Conservation (phyloP, 1,284 basidiomycete species). For the Cryptococcus depauperatus region DNA sequence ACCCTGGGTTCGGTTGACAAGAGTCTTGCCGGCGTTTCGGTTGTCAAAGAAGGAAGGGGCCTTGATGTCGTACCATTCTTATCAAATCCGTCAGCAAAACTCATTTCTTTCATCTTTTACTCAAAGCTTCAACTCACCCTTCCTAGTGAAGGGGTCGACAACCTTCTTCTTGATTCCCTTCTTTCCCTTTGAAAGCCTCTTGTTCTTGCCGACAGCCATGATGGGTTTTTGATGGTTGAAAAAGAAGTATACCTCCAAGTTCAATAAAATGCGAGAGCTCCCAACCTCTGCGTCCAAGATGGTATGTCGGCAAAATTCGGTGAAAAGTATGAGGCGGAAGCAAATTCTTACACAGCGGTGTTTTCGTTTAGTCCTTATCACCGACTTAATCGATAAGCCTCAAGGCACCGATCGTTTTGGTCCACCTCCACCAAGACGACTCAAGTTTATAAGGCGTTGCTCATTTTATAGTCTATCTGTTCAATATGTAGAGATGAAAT, state of each 20-base stretch:
- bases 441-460: no score
- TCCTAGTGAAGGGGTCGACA: slow-evolving; percentile 99
- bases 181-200: slow-evolving; percentile 98
- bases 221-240: slow-evolving; percentile 3
- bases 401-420: no score
- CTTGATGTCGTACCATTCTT: slow-evolving; percentile 99
- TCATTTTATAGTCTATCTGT: no score
- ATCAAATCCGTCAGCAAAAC: slow-evolving; percentile 6
- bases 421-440: no score
- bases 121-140: slow-evolving; percentile 53
- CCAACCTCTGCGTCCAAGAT: no score
- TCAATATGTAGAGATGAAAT: no score
- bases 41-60: slow-evolving; percentile 97
- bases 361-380: no score
- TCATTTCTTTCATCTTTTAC: background rate
- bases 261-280: no score
- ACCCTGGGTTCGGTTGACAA: slow-evolving; percentile 97
- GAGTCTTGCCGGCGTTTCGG: slow-evolving; percentile 95
- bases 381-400: no score
- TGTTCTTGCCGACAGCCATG: slow-evolving; percentile 96
- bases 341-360: no score
- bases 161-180: slow-evolving; percentile 99
- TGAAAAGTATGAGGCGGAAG: no score
- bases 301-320: no score
- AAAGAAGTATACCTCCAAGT: background rate